Percentiles rank a stretch among this genome's conserved stretches.
Conservation (phyloP, 1,139 yeast genomes). For the Hansenula sp. region DNA sequence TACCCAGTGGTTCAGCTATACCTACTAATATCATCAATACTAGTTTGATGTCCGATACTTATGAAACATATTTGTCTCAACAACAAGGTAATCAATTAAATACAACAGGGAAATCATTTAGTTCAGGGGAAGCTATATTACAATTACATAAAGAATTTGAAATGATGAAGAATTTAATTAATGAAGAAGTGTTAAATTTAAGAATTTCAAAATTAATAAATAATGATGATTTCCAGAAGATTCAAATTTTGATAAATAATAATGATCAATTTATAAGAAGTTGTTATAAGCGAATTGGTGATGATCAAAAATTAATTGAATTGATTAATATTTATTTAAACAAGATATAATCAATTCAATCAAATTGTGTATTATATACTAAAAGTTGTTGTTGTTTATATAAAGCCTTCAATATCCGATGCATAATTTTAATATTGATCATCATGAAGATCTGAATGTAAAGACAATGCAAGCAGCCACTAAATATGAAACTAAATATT, state of each 20-base stretch:
- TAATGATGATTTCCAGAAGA: conserved; percentile 13
- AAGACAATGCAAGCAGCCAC: too few species aligned
- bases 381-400: too few species aligned
- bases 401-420: too few species aligned
- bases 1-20: neutral
- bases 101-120: conserved; percentile 1
- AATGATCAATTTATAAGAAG: conserved; percentile 14
- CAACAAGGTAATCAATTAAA: neutral
- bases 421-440: too few species aligned
- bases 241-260: conserved; percentile 11
- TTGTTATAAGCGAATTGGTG: conserved; percentile 16
- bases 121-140: conserved; percentile 17
- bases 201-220: conserved; percentile 13
- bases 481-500: too few species aligned
- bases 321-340: conserved; percentile 16
- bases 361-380: too few species aligned
- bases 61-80: neutral
- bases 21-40: neutral
- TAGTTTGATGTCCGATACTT: neutral
- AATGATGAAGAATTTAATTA: conserved; percentile 14
- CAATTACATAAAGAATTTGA: conserved; percentile 17
- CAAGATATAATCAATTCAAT: conserved; percentile 7
- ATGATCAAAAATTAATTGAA: conserved; percentile 15
- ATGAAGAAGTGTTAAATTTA: conserved; percentile 15
- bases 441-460: too few species aligned